A percentile compares a stretch with the other conserved stretches of the same genome.
Conservation (phyloP, 257 asterid species). For the Sherardia arvensis region DNA sequence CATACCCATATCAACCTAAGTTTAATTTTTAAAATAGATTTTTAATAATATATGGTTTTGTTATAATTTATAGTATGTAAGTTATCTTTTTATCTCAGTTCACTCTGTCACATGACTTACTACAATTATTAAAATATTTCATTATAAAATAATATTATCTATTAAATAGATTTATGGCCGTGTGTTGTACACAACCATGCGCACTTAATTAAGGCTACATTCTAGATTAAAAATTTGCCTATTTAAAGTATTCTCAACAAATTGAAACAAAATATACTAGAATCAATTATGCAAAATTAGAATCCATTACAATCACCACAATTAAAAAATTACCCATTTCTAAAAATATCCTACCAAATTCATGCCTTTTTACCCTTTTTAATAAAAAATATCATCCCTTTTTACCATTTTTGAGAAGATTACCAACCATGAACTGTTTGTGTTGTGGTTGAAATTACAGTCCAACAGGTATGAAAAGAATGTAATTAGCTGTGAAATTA, state of each 20-base stretch:
- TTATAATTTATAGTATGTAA: no score
- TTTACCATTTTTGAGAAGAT: neutral
- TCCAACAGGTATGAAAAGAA: conserved; percentile 23
- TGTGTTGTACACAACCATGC: neutral
- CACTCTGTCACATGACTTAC: no score
- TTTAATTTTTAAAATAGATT: no score
- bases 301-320: neutral
- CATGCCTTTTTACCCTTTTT: neutral
- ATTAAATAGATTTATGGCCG: no score
- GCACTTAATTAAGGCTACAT: neutral
- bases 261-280: no score
- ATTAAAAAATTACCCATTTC: neutral
- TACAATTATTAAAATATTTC: no score
- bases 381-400: no score
- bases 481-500: conserved; percentile 11
- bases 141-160: no score
- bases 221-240: neutral
- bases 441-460: conserved; percentile 44
- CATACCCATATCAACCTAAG: neutral
- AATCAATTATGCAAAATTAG: neutral
- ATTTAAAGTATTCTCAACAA: neutral
- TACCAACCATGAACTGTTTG: neutral
- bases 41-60: no score
- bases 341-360: neutral
- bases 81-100: no score